A percentile compares a stretch with the other conserved stretches of the same genome.
phyloP scores from a whole-genome alignment of 257 asterid species.

The Jasminum sambac region DNA sequence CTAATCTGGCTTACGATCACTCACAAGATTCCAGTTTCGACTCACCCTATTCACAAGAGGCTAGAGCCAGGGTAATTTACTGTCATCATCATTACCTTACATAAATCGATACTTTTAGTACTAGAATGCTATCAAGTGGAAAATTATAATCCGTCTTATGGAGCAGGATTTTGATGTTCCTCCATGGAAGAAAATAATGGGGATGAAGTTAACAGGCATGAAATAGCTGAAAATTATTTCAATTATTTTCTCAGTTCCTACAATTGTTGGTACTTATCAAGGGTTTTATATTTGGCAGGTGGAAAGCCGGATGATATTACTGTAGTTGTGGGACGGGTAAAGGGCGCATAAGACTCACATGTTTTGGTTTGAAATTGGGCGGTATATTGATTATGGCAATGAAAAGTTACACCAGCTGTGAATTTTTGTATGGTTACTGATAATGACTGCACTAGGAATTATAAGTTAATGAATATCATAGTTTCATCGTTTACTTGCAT shows the following conservation, averaged over 20 bases:
- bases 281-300: conserved; percentile 38
- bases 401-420: background rate
- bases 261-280: background rate
- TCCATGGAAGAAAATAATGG: conserved; percentile 77
- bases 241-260: background rate
- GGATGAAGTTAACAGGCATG: conserved; percentile 82
- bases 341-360: conserved; percentile 34
- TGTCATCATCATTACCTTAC: background rate
- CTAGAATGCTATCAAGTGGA: background rate
- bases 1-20: conserved; percentile 65
- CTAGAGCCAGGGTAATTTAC: conserved; percentile 56
- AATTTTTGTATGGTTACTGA: background rate
- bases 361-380: background rate
- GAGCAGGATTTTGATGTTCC: conserved; percentile 80
- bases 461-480: background rate
- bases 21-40: conserved; percentile 67
- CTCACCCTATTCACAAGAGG: conserved; percentile 85
- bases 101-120: background rate
- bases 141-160: conserved; percentile 1
- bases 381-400: background rate
- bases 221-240: background rate
- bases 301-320: conserved; percentile 86
- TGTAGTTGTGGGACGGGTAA: conserved; percentile 65
- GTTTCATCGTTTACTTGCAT: background rate
- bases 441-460: background rate